Evolutionary conservation across 2,329 filamentous ascomycete species (phyloP).

Genomic region (Colletotrichum spinosum): DNA sequence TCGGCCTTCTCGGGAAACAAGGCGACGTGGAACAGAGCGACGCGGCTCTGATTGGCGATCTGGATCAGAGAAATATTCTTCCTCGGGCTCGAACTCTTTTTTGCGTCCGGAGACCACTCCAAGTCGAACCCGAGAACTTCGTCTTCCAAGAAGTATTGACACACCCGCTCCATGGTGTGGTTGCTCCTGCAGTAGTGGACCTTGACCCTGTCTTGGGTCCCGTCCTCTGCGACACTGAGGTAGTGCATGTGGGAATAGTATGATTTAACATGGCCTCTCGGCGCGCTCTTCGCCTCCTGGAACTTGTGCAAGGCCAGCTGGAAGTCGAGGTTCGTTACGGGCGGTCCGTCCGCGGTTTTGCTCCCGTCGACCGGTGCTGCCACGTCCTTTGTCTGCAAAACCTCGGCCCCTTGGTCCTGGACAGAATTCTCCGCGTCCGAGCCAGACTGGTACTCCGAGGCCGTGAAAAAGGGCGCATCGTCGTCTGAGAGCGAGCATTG

Average conservation of each 20-base stretch:
- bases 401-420: background rate
- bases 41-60: slow-evolving; percentile 79
- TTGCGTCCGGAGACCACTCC: slow-evolving; percentile 77
- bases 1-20: slow-evolving; percentile 65
- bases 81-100: slow-evolving; percentile 62
- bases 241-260: slow-evolving; percentile 80
- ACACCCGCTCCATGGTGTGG: slow-evolving; percentile 74
- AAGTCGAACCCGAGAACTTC: slow-evolving; percentile 87
- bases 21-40: slow-evolving; percentile 86
- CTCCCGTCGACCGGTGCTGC: background rate
- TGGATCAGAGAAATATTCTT: slow-evolving; percentile 86
- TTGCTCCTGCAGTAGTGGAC: slow-evolving; percentile 83
- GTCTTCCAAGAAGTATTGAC: slow-evolving; percentile 75
- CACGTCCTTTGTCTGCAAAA: background rate
- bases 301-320: too few relatives aligned
- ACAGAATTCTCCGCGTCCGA: background rate
- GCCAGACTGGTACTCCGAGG: slow-evolving; percentile 11
- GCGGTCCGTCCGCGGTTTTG: too few relatives aligned
- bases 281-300: slow-evolving; percentile 58
- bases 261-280: slow-evolving; percentile 57
- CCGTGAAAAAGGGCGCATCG: slow-evolving; percentile 21
- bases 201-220: slow-evolving; percentile 63
- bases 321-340: too few relatives aligned
- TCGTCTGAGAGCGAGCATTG: slow-evolving; percentile 9
- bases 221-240: slow-evolving; percentile 58